These are phyloP conservation scores for Pseudozyma thailandica DNA, from an alignment of 1,284 basidiomycete genomes.

Conservation along the genomic window DNA sequence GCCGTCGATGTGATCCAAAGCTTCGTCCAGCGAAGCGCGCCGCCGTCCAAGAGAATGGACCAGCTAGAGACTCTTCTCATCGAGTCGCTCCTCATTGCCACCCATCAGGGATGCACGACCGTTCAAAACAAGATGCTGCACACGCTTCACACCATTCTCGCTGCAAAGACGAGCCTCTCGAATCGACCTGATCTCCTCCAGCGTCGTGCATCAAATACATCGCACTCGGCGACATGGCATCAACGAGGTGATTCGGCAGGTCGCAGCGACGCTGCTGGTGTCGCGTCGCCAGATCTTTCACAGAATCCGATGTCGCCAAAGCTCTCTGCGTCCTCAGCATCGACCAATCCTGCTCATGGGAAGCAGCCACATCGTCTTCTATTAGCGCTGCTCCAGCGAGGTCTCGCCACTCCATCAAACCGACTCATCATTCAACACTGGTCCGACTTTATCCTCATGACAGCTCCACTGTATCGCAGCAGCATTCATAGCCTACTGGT, in stretches of 20 bases:
- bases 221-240: conserved; percentile 13
- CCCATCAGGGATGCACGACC: conserved; percentile 71
- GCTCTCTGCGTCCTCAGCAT: background rate
- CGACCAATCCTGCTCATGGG: background rate
- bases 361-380: conserved; percentile 72
- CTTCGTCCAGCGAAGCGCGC: conserved; percentile 81
- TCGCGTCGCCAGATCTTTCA: background rate
- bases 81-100: conserved; percentile 78
- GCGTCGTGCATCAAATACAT: conserved; percentile 18
- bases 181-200: conserved; percentile 11
- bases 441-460: conserved; percentile 95
- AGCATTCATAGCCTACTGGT: conserved; percentile 77
- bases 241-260: conserved; percentile 18
- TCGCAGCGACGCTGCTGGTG: conserved; percentile 10
- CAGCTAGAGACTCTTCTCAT: conserved; percentile 75
- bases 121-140: conserved; percentile 84
- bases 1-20: conserved; percentile 84
- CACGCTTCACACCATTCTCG: conserved; percentile 80
- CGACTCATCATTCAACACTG: conserved; percentile 88
- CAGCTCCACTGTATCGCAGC: conserved; percentile 82
- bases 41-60: conserved; percentile 74
- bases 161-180: conserved; percentile 21
- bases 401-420: conserved; percentile 77
- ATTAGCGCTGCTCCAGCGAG: conserved; percentile 81
- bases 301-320: conserved; percentile 4